Evolutionary conservation across 2,329 filamentous ascomycete genomes (phyloP), one percentile per base, ranked within the genome.

Genomic region (Fusarium penzigii): DNA sequence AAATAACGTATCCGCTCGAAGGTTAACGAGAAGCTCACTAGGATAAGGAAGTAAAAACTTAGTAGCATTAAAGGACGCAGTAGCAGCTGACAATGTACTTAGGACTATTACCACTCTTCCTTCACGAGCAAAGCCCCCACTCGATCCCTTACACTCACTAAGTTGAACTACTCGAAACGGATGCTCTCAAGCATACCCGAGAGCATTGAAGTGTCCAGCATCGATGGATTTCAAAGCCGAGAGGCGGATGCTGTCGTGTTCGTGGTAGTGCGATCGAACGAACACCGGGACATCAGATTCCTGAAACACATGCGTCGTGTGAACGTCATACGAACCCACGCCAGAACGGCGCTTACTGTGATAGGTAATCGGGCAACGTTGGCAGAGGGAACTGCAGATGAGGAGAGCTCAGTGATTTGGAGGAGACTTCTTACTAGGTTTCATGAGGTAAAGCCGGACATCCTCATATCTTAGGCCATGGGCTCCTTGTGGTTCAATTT

Each of bases 161-260:
- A 58, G 65, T 56, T 4, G 67, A 71, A 2, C 44, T 68, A 2
- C 64, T 76, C 4, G n/a, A 64, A 59, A 43, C 53, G 48, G 6
- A 50, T 63, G 7, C 48, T 65, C 1, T 42, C 59, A 9, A 52
- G 53, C 2, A 51, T 69, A 14, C 41, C 64, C 1, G 16, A 38
- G 0, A 56, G 64, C 20, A 58, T 75, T 2, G 64, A 73, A 43
- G 64, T 75, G 2, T 72, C 65, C 2, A 76, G 71, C 46, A 72
- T 77, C 42, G 75, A 78, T 53, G 68, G 69, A 3, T 78, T 74
- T 52, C 74, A 78, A 48, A 74, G 72, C 2, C 67, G 69, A 2
- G 73, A 76, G 60, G 72, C 73, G 2, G 75, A 77, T 43, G 63
- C 77, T 32, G 61, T 77, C 2, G 65, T 78, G 6, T 76, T 72